Conservation (phyloP, 2,329 filamentous ascomycete species). For the Colletotrichum lupini region DNA sequence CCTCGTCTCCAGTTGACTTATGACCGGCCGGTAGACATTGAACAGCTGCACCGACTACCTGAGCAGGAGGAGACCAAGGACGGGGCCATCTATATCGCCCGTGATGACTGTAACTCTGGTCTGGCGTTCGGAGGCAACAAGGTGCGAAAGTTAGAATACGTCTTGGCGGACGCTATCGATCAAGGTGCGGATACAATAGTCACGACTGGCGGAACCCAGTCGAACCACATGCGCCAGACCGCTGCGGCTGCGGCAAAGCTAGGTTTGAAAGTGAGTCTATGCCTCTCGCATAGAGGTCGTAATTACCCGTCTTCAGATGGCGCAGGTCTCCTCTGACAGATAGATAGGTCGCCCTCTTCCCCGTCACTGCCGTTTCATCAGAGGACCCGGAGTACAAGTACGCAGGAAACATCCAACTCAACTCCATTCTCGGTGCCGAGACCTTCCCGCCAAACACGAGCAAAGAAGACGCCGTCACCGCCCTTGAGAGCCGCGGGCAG, state of each 20-base stretch:
- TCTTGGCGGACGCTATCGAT: conserved; percentile 46
- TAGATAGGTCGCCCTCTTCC: conserved; percentile 22
- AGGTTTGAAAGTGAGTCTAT: conserved; percentile 38
- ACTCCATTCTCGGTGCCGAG: conserved; percentile 36
- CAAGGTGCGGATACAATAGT: conserved; percentile 45
- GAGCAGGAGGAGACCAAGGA: not conserved
- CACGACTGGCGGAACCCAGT: conserved; percentile 48
- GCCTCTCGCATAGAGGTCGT: not conserved
- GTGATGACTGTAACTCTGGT: conserved; percentile 42
- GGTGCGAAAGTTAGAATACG: conserved; percentile 50
- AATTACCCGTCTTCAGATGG: not conserved
- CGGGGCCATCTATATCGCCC: conserved; percentile 30
- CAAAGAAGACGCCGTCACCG: not conserved
- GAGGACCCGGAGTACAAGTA: conserved; percentile 22
- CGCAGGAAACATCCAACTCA: conserved; percentile 38
- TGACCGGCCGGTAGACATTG: conserved; percentile 23
- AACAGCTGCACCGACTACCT: conserved; percentile 22
- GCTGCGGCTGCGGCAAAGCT: conserved; percentile 45
- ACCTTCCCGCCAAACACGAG: conserved; percentile 22
- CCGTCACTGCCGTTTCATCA: not conserved
- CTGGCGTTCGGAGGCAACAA: conserved; percentile 51
- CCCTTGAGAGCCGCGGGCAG: conserved; percentile 51
- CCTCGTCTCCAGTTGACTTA: conserved; percentile 30
- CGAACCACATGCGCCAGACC: conserved; percentile 49
- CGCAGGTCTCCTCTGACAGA: not conserved